Evolutionary conservation across 371 early-diverging fungal species (phyloP), one percentile per base, ranked within the genome.

Genomic region (Mucor velutinosus): DNA sequence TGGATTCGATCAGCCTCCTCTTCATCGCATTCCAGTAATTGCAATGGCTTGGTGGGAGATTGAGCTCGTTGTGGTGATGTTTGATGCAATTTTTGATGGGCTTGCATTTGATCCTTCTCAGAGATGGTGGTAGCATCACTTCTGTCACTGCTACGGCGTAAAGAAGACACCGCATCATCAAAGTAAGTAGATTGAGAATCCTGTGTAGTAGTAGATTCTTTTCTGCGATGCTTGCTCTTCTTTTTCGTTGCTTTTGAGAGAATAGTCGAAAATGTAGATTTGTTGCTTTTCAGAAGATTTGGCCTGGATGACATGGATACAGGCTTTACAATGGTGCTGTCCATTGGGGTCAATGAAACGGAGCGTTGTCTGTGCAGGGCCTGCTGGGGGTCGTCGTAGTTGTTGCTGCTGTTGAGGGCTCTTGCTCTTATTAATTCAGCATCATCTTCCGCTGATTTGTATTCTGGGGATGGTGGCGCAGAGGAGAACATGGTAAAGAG

Each of bases 1-100:
- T 77, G 75, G 27, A 77, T 69, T 15, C 77, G 74, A 49, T 77
- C 77, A 11, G 69, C 72, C 61, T 77, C 77, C n/a, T 72, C 74
- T 41, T 77, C 77, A 32, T 76, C 76, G 8, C 62, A 64, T 57
- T 58, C 59, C 11, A 76, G 29, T n/a, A 73, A 30, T 32, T 70
- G 67, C 4, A 23, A 25, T 23, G 51, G 51, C 23, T 32, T 49
- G 27, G 43, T 55, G 7, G 15, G 30, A 30, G 56, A 30, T 49
- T 33, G 37, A 25, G 45, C 32, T 57, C 37, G 21, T 51, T 62
- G 41, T 17, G 32, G 32, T 17, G 32, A 39, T 49, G 4, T 0
- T 11, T 19, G 23, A 21, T 49, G 49, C 19, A 8, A 4, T 51
- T 51, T 51, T 10, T 21, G 25, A 4, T 51, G 4, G 10, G 51